phyloP scores from a whole-genome alignment of 2,329 filamentous ascomycete species.

The Exophiala aquamarina region DNA sequence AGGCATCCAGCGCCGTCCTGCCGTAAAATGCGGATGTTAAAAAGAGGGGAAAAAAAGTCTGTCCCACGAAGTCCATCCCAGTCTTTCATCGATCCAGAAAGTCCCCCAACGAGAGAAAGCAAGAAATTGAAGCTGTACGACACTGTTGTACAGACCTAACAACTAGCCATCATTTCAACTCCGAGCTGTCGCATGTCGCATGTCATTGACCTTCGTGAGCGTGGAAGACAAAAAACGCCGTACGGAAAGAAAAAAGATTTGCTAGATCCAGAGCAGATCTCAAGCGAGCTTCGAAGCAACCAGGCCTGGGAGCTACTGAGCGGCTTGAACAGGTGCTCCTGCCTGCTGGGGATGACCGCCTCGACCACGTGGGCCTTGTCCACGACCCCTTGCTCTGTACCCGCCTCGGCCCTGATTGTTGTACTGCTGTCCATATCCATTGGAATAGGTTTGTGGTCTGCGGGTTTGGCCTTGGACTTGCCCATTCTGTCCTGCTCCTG shows the following conservation, averaged over 20 bases:
- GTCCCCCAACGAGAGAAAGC: conserved; percentile 13
- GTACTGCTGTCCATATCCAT: conserved; percentile 28
- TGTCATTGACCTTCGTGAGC: conserved; percentile 27
- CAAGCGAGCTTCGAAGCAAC: background rate
- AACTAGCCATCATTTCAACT: conserved; percentile 23
- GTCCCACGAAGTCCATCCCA: conserved; percentile 2
- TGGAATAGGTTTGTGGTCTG: conserved; percentile 19
- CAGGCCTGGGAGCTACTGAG: conserved; percentile 13
- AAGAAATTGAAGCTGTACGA: conserved; percentile 17
- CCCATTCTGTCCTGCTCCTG: conserved; percentile 9
- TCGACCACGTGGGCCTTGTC: conserved; percentile 40
- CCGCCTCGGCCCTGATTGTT: conserved; percentile 39
- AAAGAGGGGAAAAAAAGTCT: background rate
- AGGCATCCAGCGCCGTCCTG: conserved; percentile 12
- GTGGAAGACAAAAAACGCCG: conserved; percentile 18
- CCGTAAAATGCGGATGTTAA: conserved; percentile 5
- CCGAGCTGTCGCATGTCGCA: conserved; percentile 28
- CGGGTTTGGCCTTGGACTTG: conserved; percentile 19
- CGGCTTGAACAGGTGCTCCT: conserved; percentile 15
- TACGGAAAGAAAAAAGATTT: conserved; percentile 12
- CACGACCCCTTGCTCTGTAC: conserved; percentile 44
- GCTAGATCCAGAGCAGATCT: conserved; percentile 13
- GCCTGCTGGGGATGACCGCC: conserved; percentile 20
- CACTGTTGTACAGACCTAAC: conserved; percentile 24
- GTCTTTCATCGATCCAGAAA: conserved; percentile 20